Conservation (phyloP, 306 rosid species). For the Trichosanthes truncata region DNA sequence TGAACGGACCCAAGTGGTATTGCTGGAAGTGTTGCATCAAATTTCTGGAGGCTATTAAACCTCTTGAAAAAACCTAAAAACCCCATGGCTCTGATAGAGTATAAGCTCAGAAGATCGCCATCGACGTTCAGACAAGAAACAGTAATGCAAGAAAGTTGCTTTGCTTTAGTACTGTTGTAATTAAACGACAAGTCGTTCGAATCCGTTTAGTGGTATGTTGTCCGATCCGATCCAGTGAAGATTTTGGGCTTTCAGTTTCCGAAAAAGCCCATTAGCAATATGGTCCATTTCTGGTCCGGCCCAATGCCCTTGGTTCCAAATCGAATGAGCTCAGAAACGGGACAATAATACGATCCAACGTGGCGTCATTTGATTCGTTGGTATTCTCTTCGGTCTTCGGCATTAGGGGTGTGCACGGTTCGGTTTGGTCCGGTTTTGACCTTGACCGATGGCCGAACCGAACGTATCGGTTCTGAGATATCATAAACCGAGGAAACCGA, state of each 20-base stretch:
- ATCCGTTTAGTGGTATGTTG: background rate
- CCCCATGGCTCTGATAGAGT: slow-evolving; percentile 33
- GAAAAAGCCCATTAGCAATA: background rate
- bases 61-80: slow-evolving; percentile 28
- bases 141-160: background rate
- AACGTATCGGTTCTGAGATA: too few relatives aligned
- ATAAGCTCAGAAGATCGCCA: slow-evolving; percentile 9
- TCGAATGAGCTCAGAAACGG: background rate
- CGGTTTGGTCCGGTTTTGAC: too few relatives aligned
- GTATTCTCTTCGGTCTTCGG: too few relatives aligned
- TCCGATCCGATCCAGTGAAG: background rate
- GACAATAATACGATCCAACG: background rate
- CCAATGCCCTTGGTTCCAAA: background rate
- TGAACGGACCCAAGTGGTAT: slow-evolving; percentile 20
- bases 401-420: too few relatives aligned
- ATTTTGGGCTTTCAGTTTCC: background rate
- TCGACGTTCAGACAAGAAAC: background rate
- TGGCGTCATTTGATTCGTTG: background rate
- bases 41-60: slow-evolving; percentile 19
- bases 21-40: slow-evolving; percentile 24
- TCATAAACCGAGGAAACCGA: too few relatives aligned
- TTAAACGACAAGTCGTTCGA: slow-evolving; percentile 1
- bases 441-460: too few relatives aligned
- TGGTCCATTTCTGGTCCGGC: background rate
- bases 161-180: background rate